A percentile compares a stretch with the other conserved stretches of the same genome.
Evolutionary conservation across 2,329 filamentous ascomycete species (phyloP).

Genomic region (Didymella glomerata): DNA sequence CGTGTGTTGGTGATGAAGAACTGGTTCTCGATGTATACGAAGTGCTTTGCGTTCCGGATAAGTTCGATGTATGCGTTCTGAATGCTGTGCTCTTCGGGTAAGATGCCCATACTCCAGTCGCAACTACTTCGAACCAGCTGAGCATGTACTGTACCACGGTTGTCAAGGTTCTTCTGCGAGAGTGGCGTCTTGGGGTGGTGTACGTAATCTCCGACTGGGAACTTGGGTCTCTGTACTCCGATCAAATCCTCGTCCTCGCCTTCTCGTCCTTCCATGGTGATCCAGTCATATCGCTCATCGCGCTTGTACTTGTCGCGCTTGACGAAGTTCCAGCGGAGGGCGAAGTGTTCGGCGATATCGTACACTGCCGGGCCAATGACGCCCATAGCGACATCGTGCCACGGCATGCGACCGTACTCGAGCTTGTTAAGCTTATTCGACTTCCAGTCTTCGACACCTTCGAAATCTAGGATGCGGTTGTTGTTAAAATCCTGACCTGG

Average conservation of each 20-base stretch:
- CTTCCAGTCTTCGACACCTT: slow-evolving; percentile 90
- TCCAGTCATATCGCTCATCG: slow-evolving; percentile 82
- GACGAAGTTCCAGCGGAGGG: slow-evolving; percentile 93
- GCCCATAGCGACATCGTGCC: slow-evolving; percentile 96
- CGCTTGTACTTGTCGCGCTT: slow-evolving; percentile 99
- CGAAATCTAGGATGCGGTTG: slow-evolving; percentile 94
- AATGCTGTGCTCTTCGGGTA: slow-evolving; percentile 79
- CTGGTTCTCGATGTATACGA: slow-evolving; percentile 97
- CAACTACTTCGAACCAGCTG: slow-evolving; percentile 89
- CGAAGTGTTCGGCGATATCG: slow-evolving; percentile 95
- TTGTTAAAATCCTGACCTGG: slow-evolving; percentile 99
- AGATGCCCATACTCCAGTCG: slow-evolving; percentile 93
- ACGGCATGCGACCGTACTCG: slow-evolving; percentile 94
- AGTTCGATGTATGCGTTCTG: slow-evolving; percentile 87
- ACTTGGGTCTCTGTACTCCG: slow-evolving; percentile 86
- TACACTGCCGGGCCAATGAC: slow-evolving; percentile 88
- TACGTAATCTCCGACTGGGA: slow-evolving; percentile 87
- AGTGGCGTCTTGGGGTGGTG: slow-evolving; percentile 79
- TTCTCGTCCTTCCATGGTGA: slow-evolving; percentile 77
- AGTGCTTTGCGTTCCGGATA: slow-evolving; percentile 88
- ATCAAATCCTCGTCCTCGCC: slow-evolving; percentile 84
- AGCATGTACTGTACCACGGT: slow-evolving; percentile 76
- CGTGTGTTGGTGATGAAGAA: slow-evolving; percentile 92
- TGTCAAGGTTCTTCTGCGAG: slow-evolving; percentile 66
- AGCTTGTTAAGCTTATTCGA: slow-evolving; percentile 90